Conservation (phyloP, 208 protist species). For the Crithidia expoeki region DNA sequence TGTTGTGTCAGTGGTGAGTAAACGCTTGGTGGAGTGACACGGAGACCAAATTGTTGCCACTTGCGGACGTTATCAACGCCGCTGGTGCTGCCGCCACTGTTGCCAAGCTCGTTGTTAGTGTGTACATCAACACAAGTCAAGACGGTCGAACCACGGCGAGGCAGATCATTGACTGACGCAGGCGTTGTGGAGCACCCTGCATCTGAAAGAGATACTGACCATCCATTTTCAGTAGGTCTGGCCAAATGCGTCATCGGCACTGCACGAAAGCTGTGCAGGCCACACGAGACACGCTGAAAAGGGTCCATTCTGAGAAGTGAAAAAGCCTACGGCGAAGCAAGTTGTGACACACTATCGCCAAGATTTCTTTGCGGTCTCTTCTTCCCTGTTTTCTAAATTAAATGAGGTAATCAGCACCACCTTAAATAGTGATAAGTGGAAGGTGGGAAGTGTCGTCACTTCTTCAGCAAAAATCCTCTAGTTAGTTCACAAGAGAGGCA, state of each 20-base stretch:
- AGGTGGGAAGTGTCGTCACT: too few relatives aligned
- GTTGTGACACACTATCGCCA: not conserved
- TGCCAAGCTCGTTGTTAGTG: not conserved
- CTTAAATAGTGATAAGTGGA: too few relatives aligned
- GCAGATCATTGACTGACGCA: not conserved
- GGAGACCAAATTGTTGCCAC: slow-evolving; percentile 36
- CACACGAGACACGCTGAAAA: slow-evolving; percentile 10
- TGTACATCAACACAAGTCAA: not conserved
- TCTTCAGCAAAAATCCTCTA: too few relatives aligned
- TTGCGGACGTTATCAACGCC: slow-evolving; percentile 21
- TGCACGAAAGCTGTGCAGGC: slow-evolving; percentile 13
- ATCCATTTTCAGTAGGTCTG: not conserved
- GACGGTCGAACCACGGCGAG: not conserved
- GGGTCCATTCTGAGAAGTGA: slow-evolving; percentile 22
- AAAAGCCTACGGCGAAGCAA: too few relatives aligned
- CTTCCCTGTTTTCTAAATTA: slow-evolving; percentile 9
- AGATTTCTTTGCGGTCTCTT: not conserved
- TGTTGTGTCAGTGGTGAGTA: not conserved
- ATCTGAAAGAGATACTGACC: not conserved
- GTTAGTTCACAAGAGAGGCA: too few relatives aligned
- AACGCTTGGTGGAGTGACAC: not conserved
- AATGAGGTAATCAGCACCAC: too few relatives aligned
- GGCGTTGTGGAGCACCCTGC: not conserved
- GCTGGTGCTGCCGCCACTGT: not conserved
- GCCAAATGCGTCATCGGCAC: slow-evolving; percentile 38